Base-by-base conservation (phyloP, 768 basidiomycete genomes). In the Auricularia cornea region DNA sequence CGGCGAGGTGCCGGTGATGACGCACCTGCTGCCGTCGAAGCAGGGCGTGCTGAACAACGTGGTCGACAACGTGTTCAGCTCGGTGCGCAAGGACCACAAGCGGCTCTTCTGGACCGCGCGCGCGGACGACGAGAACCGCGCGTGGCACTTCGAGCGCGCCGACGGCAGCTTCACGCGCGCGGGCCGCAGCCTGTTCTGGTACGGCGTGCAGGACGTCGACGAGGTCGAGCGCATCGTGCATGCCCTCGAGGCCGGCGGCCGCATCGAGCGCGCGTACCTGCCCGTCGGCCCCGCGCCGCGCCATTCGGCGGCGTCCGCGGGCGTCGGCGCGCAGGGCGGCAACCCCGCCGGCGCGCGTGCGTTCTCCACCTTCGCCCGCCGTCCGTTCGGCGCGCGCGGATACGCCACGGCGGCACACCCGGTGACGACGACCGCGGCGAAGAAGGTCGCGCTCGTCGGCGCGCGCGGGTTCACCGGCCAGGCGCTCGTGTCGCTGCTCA, bases 111-210 rank as follows among this genome's bases (percentile, higher is more conserved):
- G 97, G 97, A 98, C 95, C n/a, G 89, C 93, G 0, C 90, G 89
- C 68, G 88, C 88, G 3, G 94, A 98, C 67, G 96, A 98, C 73
- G 96, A 98, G 77, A 95, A 97, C 76, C 86, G 95, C 44, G 84
- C 89, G 3, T 99, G 97, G 97, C 96, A 99, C 78, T 99, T 98
- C 70, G 96, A 99, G 79, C 87, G 94, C 62, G 94, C 97, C 0
- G 95, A 98, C 68, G 97, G 97, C 1, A 93, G 91, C 75, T 99
- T 99, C 79, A 96, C 94, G 20, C 83, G 97, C 41, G 92, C 92
- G 20, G 95, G 96, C 23, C 87, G 87, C 76, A 94, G 88, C 70
- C 76, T 99, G 71, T 98, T 97, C 83, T 99, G 97, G 96, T 98
- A 96, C 72, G 97, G 97, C 52, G 81, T 98, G 30, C 87, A 89